A percentile compares a stretch with the other conserved stretches of the same genome.
Conservation (phyloP, 805 yeast species). For the Wickerhamomyces rabaulensis region DNA sequence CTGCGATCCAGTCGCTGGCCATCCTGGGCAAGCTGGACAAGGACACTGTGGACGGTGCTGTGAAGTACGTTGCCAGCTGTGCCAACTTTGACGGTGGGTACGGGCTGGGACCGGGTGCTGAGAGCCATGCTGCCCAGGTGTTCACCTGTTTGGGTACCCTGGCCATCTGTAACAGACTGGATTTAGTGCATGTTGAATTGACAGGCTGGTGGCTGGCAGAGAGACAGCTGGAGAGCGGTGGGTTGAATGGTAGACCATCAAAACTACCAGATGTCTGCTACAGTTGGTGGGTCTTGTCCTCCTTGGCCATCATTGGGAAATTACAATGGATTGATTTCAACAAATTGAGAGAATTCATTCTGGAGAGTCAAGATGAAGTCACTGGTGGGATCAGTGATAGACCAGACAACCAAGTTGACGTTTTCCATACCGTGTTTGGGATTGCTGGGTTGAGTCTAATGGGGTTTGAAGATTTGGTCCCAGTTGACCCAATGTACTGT, state of each 20-base stretch:
- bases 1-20: constrained; percentile 69
- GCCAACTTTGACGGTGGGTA: constrained; percentile 94
- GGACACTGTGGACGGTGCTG: constrained; percentile 57
- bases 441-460: constrained; percentile 80
- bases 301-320: constrained; percentile 60
- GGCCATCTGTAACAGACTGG: constrained; percentile 58
- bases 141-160: constrained; percentile 82
- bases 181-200: constrained; percentile 38
- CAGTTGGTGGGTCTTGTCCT: constrained; percentile 94
- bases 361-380: constrained; percentile 69
- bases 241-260: constrained; percentile 94
- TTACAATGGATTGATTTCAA: constrained; percentile 73
- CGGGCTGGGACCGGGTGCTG: constrained; percentile 92
- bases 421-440: constrained; percentile 89
- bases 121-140: constrained; percentile 89
- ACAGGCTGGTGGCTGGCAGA: constrained; percentile 88
- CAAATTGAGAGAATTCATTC: constrained; percentile 60
- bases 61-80: constrained; percentile 59
- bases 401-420: constrained; percentile 86
- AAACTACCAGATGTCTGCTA: constrained; percentile 97
- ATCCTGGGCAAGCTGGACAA: constrained; percentile 58
- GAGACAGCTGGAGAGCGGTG: constrained; percentile 81
- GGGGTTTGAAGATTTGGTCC: constrained; percentile 52
- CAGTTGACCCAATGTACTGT: constrained; percentile 83
- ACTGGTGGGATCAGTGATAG: constrained; percentile 92